Base-by-base conservation (phyloP, 2,329 filamentous ascomycete species). In the Pseudocercospora fuligena region DNA sequence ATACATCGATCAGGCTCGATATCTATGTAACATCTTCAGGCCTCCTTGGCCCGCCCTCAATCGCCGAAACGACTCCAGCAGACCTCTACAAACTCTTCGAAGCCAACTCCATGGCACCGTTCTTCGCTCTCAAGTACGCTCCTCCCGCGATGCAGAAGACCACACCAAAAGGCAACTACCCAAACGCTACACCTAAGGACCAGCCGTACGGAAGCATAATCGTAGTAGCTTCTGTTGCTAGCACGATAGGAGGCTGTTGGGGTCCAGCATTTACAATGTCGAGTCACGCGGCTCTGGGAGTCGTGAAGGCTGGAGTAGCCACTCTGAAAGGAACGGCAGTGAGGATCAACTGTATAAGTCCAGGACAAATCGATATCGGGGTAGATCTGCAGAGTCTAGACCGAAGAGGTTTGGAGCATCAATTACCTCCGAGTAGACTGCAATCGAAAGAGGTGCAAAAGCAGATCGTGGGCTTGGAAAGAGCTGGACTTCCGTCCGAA, bases 101-200 rank as follows among this genome's bases (percentile, higher is more conserved):
- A 72, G 84, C 86, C 2, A 88, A 89, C 72, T 82, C 82, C 46
- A 83, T 89, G 77, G 6, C 65, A 23, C 87, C 88, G 1, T 89
- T 90, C 80, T 89, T 88, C 71, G 87, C 87, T 1, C 80, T 89
- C 68, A 89, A 89, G 74, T 89, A 89, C 72, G 87, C 86, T 0
- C 87, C 87, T 0, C 84, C 86, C 2, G 88, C 88, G 1, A 89
- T 90, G 88, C 82, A 79, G 19, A 89, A 89, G 74, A 83, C 84
- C 6, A 85, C 84, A 0, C 80, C 83, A 0, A 84, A 85, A 51
- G 82, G 84, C 7, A 81, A 75, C 51, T 89, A 90, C 72, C 81
- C 85, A 0, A 89, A 89, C 71, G 87, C 88, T 0, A 84, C 86
- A 12, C 85, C 86, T 0, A 89, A 89, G 72, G 83, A 85, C 70